Base-by-base conservation (phyloP, 2,329 filamentous ascomycete species). In the Capronia epimyces region DNA sequence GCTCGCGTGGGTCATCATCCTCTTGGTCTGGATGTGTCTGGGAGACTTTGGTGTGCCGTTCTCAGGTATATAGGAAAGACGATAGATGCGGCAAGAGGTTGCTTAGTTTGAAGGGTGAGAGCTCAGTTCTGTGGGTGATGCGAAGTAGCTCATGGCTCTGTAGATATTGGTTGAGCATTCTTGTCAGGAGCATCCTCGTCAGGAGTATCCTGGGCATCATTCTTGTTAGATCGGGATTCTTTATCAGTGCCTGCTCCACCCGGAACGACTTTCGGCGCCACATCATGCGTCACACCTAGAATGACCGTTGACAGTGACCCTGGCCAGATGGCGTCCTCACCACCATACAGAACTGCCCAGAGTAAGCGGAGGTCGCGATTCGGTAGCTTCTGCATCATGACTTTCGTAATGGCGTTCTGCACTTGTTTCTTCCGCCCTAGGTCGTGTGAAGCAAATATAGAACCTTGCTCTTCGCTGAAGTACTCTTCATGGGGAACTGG, bases 311-410 rank as follows among this genome's bases (percentile, higher is more conserved):
- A 54, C 27, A 39, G 37, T 6, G 48, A 53, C 25, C 51, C 55
- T 25, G 55, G 55, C 55, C 55, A 57, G 3, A 51, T 48, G 4
- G 52, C 49, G 34, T 50, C 25, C 4, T 55, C 54, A 20, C 57
- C 57, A 9, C 57, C 55, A 21, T 57, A 54, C 15, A 59, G 40
- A 10, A 59, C 29, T 12, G 57, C 57, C 57, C 57, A 59, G 13
- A 59, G 42, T 13, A 59, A 48, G 18, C 55, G 36, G 20, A 57
- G 40, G 21, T 59, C 55, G 10, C 51, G 52, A 20, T 46, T 55
- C 9, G 55, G 56, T 5, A 58, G 50, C 31, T 53, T 58, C 45
- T 54, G 52, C 53, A 56, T 56, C 10, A 58, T 39, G 5, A 52
- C 50, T 39, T 55, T 58, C 10, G 56, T 53, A 8, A 47, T 42